Percentiles rank a stretch among this genome's conserved stretches.
Conservation (phyloP, 257 asterid genomes). For the Solanum paucissectum region DNA sequence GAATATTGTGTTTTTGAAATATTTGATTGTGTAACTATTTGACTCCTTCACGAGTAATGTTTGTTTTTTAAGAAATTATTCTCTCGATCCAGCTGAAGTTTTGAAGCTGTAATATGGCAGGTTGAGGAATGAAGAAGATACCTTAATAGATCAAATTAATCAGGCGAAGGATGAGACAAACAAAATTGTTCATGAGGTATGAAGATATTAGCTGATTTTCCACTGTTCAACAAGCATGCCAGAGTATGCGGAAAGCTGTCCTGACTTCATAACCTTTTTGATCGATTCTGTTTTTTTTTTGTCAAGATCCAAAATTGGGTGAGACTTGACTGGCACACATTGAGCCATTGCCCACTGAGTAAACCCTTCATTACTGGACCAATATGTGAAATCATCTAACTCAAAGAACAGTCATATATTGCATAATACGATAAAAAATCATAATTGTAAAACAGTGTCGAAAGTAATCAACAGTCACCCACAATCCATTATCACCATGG, state of each 20-base stretch:
- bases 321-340: neutral
- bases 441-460: neutral
- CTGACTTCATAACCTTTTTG: neutral
- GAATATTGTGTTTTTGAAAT: neutral
- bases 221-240: neutral
- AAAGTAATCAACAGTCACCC: neutral
- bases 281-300: neutral
- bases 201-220: neutral
- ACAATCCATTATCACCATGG: neutral
- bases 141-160: conserved; percentile 16
- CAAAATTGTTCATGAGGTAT: conserved; percentile 42
- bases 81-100: conserved; percentile 18
- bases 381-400: neutral
- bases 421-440: neutral
- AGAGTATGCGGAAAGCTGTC: neutral
- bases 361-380: neutral
- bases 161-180: conserved; percentile 31
- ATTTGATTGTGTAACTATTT: neutral
- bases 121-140: conserved; percentile 56
- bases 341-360: neutral
- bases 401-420: neutral
- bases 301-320: neutral
- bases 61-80: neutral
- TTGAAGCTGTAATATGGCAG: conserved; percentile 25
- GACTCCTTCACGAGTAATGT: neutral